Percentiles rank a stretch among this genome's conserved stretches.
Evolutionary conservation across 2,329 filamentous ascomycete species (phyloP).

Genomic region (Albifimbria verrucaria): DNA sequence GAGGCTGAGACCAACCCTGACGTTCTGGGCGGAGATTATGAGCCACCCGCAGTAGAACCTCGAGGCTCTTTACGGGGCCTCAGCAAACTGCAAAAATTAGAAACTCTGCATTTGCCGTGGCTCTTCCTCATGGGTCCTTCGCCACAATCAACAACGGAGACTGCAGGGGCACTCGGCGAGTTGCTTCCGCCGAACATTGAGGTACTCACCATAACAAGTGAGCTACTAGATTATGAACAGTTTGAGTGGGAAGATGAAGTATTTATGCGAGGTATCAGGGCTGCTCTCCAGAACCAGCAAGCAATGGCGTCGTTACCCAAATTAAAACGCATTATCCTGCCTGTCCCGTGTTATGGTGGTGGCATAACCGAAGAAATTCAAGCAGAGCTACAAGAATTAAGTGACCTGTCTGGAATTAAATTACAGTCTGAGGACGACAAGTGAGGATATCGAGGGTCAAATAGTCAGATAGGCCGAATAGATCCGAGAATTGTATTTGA

Average conservation of each 20-base stretch:
- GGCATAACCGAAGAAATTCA: background rate
- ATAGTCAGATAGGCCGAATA: no score
- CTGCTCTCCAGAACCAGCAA: background rate
- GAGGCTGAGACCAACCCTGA: background rate
- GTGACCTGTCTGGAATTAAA: background rate
- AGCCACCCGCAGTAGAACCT: background rate
- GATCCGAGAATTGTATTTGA: no score
- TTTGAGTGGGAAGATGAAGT: background rate
- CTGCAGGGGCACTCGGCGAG: background rate
- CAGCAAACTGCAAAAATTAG: background rate
- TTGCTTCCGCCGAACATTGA: background rate
- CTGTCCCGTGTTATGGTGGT: background rate
- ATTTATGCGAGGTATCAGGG: background rate
- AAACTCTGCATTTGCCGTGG: background rate
- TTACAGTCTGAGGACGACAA: no score
- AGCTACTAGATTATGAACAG: background rate
- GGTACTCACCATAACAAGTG: background rate
- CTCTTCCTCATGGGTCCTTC: background rate
- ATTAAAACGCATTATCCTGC: background rate
- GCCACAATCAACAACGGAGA: no score
- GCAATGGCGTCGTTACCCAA: background rate
- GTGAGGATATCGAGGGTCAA: no score
- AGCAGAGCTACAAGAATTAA: background rate
- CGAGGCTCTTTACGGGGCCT: background rate
- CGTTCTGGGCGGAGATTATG: background rate